Base-by-base conservation (phyloP, 495 filamentous ascomycete genomes). In the Penicillium mononematosum region DNA sequence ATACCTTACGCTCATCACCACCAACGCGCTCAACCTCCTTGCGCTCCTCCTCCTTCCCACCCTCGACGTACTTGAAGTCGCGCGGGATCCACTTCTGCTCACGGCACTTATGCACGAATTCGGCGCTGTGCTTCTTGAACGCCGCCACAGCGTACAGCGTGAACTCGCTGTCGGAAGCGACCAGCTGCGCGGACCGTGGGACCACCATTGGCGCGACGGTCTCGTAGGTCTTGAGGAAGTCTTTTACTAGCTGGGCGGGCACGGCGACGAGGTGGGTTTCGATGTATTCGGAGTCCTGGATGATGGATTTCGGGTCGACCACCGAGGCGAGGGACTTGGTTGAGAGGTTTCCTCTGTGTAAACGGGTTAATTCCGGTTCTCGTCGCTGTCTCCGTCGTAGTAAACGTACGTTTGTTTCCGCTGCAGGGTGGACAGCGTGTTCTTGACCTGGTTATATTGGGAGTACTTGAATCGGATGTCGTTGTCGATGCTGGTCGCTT, bases 181-280 rank as follows among this genome's bases (percentile, higher is more conserved):
- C 78, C 54, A 90, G 74, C 44, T 84, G 71, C 2, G 90, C 87
- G 45, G 91, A 96, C 34, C 95, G 88, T 1, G 94, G 94, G 19
- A 98, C 94, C 10, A 97, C 89, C 84, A 88, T 87, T 31, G 87
- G 85, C 2, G 87, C 72, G 25, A 98, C 73, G 8, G 91, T 90
- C 70, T 98, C 95, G 75, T 98, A 98, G 58, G 78, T 83, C 68
- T 86, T 87, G 39, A 95, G 75, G 69, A 94, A 98, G 19, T 98
- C 91, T 68, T 95, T 96, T 53, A 84, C 80, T 53, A 85, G 75
- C 59, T 81, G 81, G 17, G 80, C 83, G 2, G 94, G 94, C 4
- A 98, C 89, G 27, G 88, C 94, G 60, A 98, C 77, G 11, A 98
- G 84, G 66, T 96, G 92, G 19, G 92, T 96, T 74, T 96, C 91